Percentiles rank a stretch among this genome's conserved stretches.
Evolutionary conservation across 768 basidiomycete genomes (phyloP).

Genomic region (Tricholoma terreum): DNA sequence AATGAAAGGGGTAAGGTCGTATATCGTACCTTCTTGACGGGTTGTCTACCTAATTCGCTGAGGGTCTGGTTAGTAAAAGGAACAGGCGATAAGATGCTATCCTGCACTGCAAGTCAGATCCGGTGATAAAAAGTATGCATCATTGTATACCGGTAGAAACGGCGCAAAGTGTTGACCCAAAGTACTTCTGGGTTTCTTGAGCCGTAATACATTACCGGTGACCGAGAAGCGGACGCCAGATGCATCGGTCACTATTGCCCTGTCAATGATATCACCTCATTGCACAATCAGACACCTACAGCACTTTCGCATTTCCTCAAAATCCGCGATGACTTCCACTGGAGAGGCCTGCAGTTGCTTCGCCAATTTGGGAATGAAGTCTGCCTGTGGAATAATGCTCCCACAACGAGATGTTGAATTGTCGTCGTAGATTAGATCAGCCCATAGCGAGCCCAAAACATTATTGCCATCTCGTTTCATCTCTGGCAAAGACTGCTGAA

Average conservation of each 20-base stretch:
- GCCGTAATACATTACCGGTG: constrained; percentile 74
- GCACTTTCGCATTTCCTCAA: constrained; percentile 68
- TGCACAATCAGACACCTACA: constrained; percentile 42
- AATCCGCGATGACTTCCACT: constrained; percentile 63
- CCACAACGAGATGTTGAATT: constrained; percentile 66
- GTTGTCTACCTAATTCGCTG: constrained; percentile 69
- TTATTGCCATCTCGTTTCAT: constrained; percentile 86
- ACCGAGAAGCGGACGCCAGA: constrained; percentile 85
- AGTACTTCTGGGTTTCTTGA: constrained; percentile 68
- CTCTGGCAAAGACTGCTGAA: constrained; percentile 86
- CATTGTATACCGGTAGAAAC: constrained; percentile 50
- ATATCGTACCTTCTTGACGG: constrained; percentile 58
- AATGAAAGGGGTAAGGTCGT: not conserved
- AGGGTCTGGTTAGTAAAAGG: constrained; percentile 66
- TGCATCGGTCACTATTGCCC: constrained; percentile 69
- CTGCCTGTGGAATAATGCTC: constrained; percentile 68
- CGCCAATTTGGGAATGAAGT: constrained; percentile 75
- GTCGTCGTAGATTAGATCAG: constrained; percentile 62
- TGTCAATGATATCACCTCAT: not conserved
- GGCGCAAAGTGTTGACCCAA: constrained; percentile 71
- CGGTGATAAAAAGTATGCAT: not conserved
- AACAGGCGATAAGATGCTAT: constrained; percentile 58
- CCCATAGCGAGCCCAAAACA: constrained; percentile 71
- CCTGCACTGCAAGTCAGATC: constrained; percentile 30
- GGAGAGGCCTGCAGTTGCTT: constrained; percentile 73